Evolutionary conservation across 768 basidiomycete species (phyloP), one percentile per base, ranked within the genome.

Genomic region (Clitopilus passeckerianus): DNA sequence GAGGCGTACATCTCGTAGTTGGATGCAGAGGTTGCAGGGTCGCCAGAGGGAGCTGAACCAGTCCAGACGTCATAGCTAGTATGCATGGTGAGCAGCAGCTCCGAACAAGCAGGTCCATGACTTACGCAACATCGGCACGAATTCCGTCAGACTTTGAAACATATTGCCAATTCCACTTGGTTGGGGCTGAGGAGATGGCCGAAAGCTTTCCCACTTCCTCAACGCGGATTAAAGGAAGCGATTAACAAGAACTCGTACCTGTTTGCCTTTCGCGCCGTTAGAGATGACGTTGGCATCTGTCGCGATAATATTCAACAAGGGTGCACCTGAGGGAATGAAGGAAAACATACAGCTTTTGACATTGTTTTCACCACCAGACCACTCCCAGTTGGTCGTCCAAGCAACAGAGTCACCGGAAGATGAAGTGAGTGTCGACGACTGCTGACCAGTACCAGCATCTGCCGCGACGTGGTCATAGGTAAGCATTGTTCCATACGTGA

Each of bases 341-440:
- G 27, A 30, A n/a, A 2, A 67, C 79, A 57, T 57, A 84, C 83
- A 85, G 70, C 79, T 81, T 72, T 86, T 86, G 54, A 85, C 84
- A 57, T 71, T 73, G 64, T 83, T 82, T 30, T 73, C 70, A 53
- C 67, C 73, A 64, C 80, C 76, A 6, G 78, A 75, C 84, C 83
- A 85, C 16, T 70, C 79, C 66, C 75, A 85, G 55, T 71, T 75
- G 23, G 84, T 85, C 23, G 75, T 72, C 84, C 84, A 86, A 1
- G 82, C 73, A 24, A 84, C 75, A 27, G 64, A 68, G 59, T 74
- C 72, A 15, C 76, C 73, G 22, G 71, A 70, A 5, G 75, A 61
- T 57, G 69, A 72, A 54, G 74, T 63, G 52, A 85, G 69, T 0
- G 81, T 83, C 0, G 84, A 80, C 35, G 67, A 71, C 64, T 86